A percentile compares a stretch with the other conserved stretches of the same genome.
phyloP scores from a whole-genome alignment of 2,329 filamentous ascomycete species.

The Leptographium procerum region DNA sequence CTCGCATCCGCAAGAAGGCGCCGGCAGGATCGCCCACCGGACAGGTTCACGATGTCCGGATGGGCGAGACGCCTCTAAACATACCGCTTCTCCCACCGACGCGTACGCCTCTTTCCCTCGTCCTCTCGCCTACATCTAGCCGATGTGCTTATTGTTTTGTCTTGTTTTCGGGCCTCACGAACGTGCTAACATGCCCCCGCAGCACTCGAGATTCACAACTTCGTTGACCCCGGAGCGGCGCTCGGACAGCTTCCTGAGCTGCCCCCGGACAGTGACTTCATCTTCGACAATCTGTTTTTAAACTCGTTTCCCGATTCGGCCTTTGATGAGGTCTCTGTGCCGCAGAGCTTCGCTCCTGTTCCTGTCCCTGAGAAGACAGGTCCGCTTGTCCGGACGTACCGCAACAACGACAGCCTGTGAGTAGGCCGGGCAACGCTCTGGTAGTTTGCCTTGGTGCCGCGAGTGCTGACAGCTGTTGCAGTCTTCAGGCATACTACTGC shows the following conservation, averaged over 20 bases:
- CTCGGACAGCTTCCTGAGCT: constrained; percentile 33
- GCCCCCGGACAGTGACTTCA: constrained; percentile 34
- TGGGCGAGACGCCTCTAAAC: constrained; percentile 18
- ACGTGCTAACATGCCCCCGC: neutral
- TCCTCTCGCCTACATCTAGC: neutral
- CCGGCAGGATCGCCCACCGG: constrained; percentile 15
- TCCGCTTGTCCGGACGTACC: constrained; percentile 30
- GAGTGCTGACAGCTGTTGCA: constrained; percentile 2
- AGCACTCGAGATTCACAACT: constrained; percentile 26
- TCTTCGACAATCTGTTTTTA: constrained; percentile 27
- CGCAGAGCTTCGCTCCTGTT: constrained; percentile 9
- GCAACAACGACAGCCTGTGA: constrained; percentile 29
- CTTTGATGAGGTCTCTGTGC: constrained; percentile 10
- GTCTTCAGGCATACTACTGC: constrained; percentile 37
- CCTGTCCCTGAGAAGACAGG: constrained; percentile 7
- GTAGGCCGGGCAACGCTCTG: constrained; percentile 7
- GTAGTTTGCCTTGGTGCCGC: neutral
- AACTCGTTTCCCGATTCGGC: constrained; percentile 10
- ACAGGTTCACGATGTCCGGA: constrained; percentile 8
- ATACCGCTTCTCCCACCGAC: neutral
- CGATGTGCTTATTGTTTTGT: neutral
- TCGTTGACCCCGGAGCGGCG: constrained; percentile 35
- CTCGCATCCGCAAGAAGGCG: constrained; percentile 29
- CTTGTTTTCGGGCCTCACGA: no score
- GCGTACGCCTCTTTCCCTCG: constrained; percentile 1